Evolutionary conservation across 805 yeast species (phyloP), one percentile per base, ranked within the genome.

Genomic region (Spathaspora boniae): DNA sequence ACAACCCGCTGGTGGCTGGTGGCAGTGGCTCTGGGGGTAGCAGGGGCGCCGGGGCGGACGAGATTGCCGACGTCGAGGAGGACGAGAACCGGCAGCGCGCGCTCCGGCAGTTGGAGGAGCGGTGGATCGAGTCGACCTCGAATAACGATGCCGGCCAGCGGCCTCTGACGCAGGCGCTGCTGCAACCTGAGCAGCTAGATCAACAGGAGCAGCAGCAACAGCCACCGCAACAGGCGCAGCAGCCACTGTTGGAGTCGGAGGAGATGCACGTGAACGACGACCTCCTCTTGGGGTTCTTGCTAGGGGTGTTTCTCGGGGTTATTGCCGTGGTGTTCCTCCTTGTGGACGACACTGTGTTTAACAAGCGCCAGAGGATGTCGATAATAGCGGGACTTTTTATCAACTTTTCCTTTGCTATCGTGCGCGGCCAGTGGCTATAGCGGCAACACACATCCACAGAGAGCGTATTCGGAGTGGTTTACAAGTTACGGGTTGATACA

Each of bases 61-160:
- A 54, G 16, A 65, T 65, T 9, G 47, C 48, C 22, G 71, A 68
- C 53, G 29, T 60, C 17, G 68, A 68, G 24, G 70, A 60, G 32
- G 74, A 70, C 15, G 85, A 67, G 36, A 39, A 41, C 19, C 40
- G 62, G 12, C 60, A 54, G 36, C 46, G 52, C 22, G 34, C 72
- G 38, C 57, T 80, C 2, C 55, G 86, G 33, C 81, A 80, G 44
- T 56, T 86, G 39, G 96, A 87, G 53, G 96, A 87, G 46, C 69
- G 86, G 38, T 88, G 96, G 95, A 83, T 87, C 42, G 93, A 87
- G 45, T 78, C 82, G 31, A 82, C 87, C 1, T 84, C 76, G 4
- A 72, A 72, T 37, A 71, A 71, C 36, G 70, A 69, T 35, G 74
- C 67, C 33, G 72, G 65, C n/a, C 30, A 25, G 5, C 23, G 32